These are phyloP conservation scores for Penicillium flavigenum DNA, from an alignment of 495 filamentous ascomycete species.

Conservation along the genomic window DNA sequence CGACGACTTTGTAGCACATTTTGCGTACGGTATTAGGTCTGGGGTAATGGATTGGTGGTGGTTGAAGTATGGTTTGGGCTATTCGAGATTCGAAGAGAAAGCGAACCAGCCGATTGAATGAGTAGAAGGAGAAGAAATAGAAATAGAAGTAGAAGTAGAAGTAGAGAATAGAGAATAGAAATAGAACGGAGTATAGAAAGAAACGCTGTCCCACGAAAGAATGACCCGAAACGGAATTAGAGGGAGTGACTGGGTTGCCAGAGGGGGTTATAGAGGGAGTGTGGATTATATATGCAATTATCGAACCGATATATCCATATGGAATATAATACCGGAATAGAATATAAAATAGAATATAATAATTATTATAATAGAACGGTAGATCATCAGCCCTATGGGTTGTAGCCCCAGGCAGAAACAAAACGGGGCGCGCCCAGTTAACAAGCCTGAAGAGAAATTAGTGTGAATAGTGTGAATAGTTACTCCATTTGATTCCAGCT, in stretches of 20 bases:
- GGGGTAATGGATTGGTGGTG: background rate
- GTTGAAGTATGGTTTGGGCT: background rate
- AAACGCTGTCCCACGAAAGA: background rate
- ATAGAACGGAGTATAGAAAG: background rate
- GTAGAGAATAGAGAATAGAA: background rate
- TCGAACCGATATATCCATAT: background rate
- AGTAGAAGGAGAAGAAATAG: background rate
- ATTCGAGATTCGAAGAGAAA: background rate
- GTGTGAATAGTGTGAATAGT: background rate
- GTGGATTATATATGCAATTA: background rate
- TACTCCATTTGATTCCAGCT: too few species aligned
- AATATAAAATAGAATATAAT: background rate
- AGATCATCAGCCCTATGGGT: constrained; percentile 24
- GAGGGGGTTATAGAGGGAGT: background rate
- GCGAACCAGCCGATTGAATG: background rate
- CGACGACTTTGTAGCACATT: constrained; percentile 74
- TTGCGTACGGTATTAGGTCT: constrained; percentile 14
- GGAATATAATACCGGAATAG: background rate
- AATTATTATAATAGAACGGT: background rate
- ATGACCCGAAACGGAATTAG: background rate
- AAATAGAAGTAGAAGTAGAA: background rate
- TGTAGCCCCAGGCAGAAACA: constrained; percentile 24
- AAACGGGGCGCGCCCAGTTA: constrained; percentile 8
- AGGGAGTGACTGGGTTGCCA: background rate
- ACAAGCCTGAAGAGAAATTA: background rate